Base-by-base conservation (phyloP, 2,329 filamentous ascomycete species). In the Bipolaris zeicola region DNA sequence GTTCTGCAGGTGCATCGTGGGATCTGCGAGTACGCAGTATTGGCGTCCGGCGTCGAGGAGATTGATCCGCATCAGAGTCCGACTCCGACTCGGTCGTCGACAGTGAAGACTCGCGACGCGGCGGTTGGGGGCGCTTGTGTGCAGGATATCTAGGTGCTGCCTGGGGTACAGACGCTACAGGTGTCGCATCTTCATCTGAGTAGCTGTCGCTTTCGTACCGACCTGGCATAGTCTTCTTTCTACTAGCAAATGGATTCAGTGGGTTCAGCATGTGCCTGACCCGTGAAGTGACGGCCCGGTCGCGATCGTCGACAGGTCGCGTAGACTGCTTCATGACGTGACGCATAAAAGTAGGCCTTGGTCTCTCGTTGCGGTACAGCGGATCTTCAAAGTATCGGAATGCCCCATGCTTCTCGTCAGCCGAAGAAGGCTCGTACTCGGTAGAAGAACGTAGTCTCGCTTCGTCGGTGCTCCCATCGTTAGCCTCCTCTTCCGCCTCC, bases 351-450 rank as follows among this genome's bases (percentile, higher is more conserved):
- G 72, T 72, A 3, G 80, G 79, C 34, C 79, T 68, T 6, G 75
- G 74, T 46, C 79, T 75, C 4, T 75, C 70, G 48, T 80, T 80
- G 46, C 80, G 74, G 57, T 81, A 81, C 31, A 82, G 72, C 10
- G 80, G 80, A 54, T 83, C 80, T 36, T 76, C 72, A 67, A 83
- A 82, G 68, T 83, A 82, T 14, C 73, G 68, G 6, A 79, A 80
- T 3, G 79, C 79, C 13, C 76, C 77, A 41, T 67, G 67, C 51
- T 76, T 72, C 33, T 80, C 79, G 52, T 81, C 78, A 3, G 76
- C 74, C 2, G 75, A 74, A 5, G 65, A 67, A 14, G 64, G 62
- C 13, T 74, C 77, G 7, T 77, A 76, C 22, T 77, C 75, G 34
- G 68, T 68, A 14, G 74, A 74, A 34, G 50, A 74, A 0, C 68